Percentiles rank a stretch among this genome's conserved stretches.
phyloP scores from a whole-genome alignment of 2,329 filamentous ascomycete genomes.

The Ophidiomyces ophidiicola region DNA sequence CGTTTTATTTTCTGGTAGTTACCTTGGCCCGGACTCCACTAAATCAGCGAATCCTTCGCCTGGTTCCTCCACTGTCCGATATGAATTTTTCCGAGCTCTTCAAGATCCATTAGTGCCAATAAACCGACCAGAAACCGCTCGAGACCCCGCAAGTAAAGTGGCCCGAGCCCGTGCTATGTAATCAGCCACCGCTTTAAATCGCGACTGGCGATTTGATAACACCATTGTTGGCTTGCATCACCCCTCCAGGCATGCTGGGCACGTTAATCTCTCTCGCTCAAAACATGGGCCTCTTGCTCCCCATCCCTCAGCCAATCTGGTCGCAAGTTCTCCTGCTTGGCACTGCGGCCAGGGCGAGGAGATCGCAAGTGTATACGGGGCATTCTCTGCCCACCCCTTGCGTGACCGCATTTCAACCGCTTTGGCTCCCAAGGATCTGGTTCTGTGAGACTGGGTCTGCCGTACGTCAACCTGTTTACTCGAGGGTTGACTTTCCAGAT shows the following conservation, averaged over 20 bases:
- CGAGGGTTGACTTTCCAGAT: too few relatives aligned
- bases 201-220: slow-evolving; percentile 1
- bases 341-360: too few relatives aligned
- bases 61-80: not conserved
- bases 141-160: not conserved
- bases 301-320: not conserved
- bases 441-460: not conserved
- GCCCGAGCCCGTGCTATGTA: not conserved
- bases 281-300: slow-evolving; percentile 1
- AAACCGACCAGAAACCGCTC: not conserved
- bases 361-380: too few relatives aligned
- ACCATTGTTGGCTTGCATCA: not conserved
- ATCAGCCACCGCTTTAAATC: not conserved
- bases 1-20: too few relatives aligned
- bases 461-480: slow-evolving; percentile 1
- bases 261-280: too few relatives aligned
- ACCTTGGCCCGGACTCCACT: too few relatives aligned
- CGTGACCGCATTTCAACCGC: not conserved
- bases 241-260: not conserved
- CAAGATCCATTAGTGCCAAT: not conserved
- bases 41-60: too few relatives aligned
- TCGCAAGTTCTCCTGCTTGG: slow-evolving; percentile 3
- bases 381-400: not conserved
- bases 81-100: not conserved
- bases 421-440: not conserved